Conservation (phyloP, 768 basidiomycete genomes). For the Tulasnella sp. region DNA sequence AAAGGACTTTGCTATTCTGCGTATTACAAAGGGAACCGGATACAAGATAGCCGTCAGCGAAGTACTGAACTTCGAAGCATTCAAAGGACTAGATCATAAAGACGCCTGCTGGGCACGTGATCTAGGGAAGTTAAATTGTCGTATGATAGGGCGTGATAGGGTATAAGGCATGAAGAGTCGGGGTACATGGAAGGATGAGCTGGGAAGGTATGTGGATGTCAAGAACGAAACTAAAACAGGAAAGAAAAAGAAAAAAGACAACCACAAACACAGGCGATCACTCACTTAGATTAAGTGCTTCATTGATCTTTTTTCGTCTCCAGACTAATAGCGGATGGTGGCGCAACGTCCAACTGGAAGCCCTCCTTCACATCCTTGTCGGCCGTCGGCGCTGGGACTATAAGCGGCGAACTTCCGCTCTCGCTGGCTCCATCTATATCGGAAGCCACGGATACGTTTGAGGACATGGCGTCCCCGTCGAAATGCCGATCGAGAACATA, state of each 20-base stretch:
- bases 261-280: not conserved
- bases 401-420: constrained; percentile 1
- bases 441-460: constrained; percentile 6
- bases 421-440: constrained; percentile 4
- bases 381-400: not conserved
- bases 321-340: not conserved
- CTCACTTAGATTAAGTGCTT: not conserved
- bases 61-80: too few species aligned
- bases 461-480: constrained; percentile 6
- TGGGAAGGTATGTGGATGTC: too few species aligned
- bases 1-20: too few species aligned
- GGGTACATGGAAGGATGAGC: too few species aligned
- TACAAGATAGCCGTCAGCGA: too few species aligned
- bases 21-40: too few species aligned
- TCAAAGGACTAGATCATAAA: too few species aligned
- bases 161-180: too few species aligned
- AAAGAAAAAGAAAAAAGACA: not conserved
- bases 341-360: constrained; percentile 4
- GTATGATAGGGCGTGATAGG: too few species aligned
- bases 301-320: constrained; percentile 12
- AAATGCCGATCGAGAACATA: not conserved
- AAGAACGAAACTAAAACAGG: too few species aligned
- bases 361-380: constrained; percentile 13
- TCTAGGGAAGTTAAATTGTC: too few species aligned
- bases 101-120: too few species aligned